These are phyloP conservation scores for Mycena galericulata DNA, from an alignment of 768 basidiomycete species.

Conservation along the genomic window DNA sequence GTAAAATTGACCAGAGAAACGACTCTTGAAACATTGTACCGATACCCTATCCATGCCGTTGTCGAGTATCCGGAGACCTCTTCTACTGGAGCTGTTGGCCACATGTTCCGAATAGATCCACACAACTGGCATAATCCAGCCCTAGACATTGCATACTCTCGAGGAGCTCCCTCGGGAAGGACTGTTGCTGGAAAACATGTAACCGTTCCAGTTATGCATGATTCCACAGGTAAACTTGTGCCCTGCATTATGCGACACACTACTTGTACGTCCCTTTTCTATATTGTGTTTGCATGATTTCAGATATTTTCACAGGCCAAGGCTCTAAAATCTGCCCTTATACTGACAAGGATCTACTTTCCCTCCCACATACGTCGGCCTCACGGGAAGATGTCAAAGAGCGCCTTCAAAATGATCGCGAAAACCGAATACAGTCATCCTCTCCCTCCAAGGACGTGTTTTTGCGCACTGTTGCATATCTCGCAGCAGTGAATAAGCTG, in stretches of 20 bases:
- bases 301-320: not conserved
- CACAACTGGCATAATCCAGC: not conserved
- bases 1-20: not conserved
- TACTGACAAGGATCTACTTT: not conserved
- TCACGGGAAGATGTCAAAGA: conserved; percentile 48
- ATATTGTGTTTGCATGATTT: not conserved
- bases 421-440: not conserved
- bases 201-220: not conserved
- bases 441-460: conserved; percentile 10
- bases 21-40: conserved; percentile 1
- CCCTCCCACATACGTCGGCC: not conserved
- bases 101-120: not conserved
- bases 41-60: not conserved
- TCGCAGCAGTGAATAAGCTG: not conserved
- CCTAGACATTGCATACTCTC: conserved; percentile 4
- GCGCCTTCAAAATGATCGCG: conserved; percentile 41
- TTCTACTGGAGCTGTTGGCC: not conserved
- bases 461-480: not conserved
- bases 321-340: not conserved
- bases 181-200: not conserved
- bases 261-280: not conserved
- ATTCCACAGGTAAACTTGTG: not conserved
- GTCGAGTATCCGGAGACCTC: conserved; percentile 9
- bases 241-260: not conserved
- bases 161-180: not conserved